These are phyloP conservation scores for Suillus placidus DNA, from an alignment of 768 basidiomycete genomes.

Conservation along the genomic window DNA sequence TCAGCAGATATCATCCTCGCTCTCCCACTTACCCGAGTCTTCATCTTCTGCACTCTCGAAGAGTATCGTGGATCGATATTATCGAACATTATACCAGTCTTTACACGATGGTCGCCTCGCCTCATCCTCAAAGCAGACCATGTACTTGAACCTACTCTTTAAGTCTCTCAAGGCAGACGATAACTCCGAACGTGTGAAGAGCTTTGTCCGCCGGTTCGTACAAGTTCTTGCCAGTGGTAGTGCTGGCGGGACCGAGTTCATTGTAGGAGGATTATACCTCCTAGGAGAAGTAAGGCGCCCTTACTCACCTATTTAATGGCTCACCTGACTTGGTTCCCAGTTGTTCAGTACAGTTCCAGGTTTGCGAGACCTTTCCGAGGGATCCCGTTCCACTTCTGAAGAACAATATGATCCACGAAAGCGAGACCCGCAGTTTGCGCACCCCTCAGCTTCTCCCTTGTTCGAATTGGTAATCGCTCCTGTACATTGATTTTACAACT, in stretches of 20 bases:
- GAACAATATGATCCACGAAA: conserved; percentile 81
- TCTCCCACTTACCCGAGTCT: conserved; percentile 43
- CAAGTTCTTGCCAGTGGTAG: conserved; percentile 76
- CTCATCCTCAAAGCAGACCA: conserved; percentile 88
- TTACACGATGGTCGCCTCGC: conserved; percentile 81
- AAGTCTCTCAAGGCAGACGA: conserved; percentile 79
- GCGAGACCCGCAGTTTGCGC: conserved; percentile 85
- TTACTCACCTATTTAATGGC: neutral
- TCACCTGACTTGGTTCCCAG: conserved; percentile 31
- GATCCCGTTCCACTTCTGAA: conserved; percentile 29
- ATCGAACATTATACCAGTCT: conserved; percentile 87
- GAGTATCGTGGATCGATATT: conserved; percentile 66
- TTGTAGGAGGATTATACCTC: conserved; percentile 85
- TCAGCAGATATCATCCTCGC: conserved; percentile 73
- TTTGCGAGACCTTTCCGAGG: conserved; percentile 48
- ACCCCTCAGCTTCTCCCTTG: conserved; percentile 76
- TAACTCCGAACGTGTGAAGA: conserved; percentile 65
- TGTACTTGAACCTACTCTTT: conserved; percentile 95
- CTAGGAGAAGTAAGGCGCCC: conserved; percentile 74
- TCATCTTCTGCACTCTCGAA: conserved; percentile 45
- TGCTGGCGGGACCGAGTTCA: conserved; percentile 79
- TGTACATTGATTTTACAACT: neutral
- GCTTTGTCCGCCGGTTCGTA: conserved; percentile 80
- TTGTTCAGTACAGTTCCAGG: conserved; percentile 52
- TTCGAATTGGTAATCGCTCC: conserved; percentile 81